Evolutionary conservation across 1,284 basidiomycete genomes (phyloP).

Genomic region (Hemileia vastatrix): DNA sequence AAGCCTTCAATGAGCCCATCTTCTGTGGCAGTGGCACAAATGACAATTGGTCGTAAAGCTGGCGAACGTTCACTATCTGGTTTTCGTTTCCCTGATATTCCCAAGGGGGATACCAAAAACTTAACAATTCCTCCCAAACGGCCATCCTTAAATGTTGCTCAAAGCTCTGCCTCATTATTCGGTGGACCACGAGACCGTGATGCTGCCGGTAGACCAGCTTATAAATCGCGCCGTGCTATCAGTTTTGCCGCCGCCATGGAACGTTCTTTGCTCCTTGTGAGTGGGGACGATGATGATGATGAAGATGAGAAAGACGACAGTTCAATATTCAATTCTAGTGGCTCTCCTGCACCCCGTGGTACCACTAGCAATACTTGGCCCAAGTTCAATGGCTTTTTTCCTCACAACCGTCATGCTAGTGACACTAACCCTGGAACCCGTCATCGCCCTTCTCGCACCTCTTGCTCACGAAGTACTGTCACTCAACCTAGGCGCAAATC

Average conservation of each 20-base stretch:
- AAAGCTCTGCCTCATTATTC: conserved; percentile 19
- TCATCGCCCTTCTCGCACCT: background rate
- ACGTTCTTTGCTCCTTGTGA: background rate
- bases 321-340: conserved; percentile 11
- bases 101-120: conserved; percentile 7
- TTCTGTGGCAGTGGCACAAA: conserved; percentile 12
- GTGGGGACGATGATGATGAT: conserved; percentile 16
- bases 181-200: conserved; percentile 4
- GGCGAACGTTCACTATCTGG: conserved; percentile 17
- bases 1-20: conserved; percentile 17
- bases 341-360: conserved; percentile 12
- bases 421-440: background rate
- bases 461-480: too few species aligned
- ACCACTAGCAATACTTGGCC: conserved; percentile 16
- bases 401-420: background rate
- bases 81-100: conserved; percentile 9
- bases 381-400: too few species aligned
- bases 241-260: conserved; percentile 13
- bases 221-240: conserved; percentile 13
- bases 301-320: conserved; percentile 15
- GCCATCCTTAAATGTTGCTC: conserved; percentile 7
- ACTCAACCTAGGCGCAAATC: too few species aligned
- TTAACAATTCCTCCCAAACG: background rate
- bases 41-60: conserved; percentile 19
- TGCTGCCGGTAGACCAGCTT: conserved; percentile 16